phyloP scores from a whole-genome alignment of 1,284 basidiomycete genomes.

The Ganoderma leucocontextum region DNA sequence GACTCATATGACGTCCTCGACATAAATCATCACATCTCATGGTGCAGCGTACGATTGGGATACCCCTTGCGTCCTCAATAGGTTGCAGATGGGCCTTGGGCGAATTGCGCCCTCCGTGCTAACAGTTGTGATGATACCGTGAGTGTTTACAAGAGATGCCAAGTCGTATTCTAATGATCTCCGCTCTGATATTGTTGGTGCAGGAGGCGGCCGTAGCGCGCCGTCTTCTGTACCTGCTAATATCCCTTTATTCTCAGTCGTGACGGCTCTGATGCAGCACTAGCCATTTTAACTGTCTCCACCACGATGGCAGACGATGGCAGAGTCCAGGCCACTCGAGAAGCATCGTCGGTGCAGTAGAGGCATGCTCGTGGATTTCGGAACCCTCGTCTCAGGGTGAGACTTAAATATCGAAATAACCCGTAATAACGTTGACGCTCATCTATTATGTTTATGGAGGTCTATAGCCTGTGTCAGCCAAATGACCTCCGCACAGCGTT shows the following conservation, averaged over 20 bases:
- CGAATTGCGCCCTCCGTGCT: not conserved
- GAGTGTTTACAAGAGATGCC: not conserved
- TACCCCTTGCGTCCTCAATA: not conserved
- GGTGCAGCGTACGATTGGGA: too few relatives aligned
- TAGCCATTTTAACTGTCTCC: not conserved
- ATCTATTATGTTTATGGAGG: constrained; percentile 7
- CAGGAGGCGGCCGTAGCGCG: not conserved
- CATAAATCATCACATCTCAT: constrained; percentile 10
- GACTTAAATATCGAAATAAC: not conserved
- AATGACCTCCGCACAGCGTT: constrained; percentile 3
- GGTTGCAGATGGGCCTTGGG: not conserved
- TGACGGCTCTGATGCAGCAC: not conserved
- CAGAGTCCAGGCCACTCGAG: constrained; percentile 2
- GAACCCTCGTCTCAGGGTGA: not conserved
- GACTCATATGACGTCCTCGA: constrained; percentile 6
- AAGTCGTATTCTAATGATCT: not conserved
- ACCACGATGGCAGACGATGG: not conserved
- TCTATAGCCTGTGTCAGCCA: constrained; percentile 3
- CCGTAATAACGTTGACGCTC: constrained; percentile 11
- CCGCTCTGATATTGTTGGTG: not conserved
- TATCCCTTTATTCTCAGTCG: not conserved
- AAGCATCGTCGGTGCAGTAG: not conserved
- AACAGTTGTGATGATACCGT: not conserved
- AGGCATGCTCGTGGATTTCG: not conserved
- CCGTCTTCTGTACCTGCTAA: not conserved